phyloP scores from a whole-genome alignment of 148 eudicot genomes.

The Cornus suecica region DNA sequence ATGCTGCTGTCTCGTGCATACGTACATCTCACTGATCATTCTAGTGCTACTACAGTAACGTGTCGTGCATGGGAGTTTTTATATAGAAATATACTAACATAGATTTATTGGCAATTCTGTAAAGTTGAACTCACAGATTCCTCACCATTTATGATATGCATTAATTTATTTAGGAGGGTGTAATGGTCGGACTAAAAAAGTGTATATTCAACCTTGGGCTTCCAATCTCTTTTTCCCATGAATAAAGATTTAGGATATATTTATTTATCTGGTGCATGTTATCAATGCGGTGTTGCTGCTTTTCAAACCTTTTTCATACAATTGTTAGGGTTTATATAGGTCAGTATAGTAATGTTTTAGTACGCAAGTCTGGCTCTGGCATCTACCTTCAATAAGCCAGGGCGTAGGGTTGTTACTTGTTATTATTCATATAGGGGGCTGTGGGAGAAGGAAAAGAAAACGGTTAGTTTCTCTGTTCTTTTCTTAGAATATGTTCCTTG shows the following conservation, averaged over 20 bases:
- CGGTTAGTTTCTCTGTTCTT: no score
- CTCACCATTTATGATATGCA: neutral
- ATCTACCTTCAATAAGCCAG: no score
- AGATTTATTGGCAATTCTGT: neutral
- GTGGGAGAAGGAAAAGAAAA: no score
- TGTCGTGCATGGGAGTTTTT: neutral
- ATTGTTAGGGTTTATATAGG: no score
- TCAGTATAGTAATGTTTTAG: no score
- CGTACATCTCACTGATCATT: neutral
- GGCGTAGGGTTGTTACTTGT: no score
- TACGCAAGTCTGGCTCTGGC: no score
- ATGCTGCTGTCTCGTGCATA: neutral
- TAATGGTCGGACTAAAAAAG: neutral
- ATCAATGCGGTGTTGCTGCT: neutral
- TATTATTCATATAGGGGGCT: no score
- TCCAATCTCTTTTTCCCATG: neutral
- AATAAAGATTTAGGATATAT: neutral
- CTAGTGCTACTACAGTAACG: neutral
- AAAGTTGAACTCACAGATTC: neutral
- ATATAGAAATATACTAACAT: neutral
- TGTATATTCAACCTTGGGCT: neutral
- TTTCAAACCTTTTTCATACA: no score
- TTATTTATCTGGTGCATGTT: neutral
- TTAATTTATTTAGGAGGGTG: neutral
- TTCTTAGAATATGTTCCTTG: no score